Evolutionary conservation across 1,284 basidiomycete genomes (phyloP), one percentile per base, ranked within the genome.

Genomic region (Filobasidium uniguttulatum): DNA sequence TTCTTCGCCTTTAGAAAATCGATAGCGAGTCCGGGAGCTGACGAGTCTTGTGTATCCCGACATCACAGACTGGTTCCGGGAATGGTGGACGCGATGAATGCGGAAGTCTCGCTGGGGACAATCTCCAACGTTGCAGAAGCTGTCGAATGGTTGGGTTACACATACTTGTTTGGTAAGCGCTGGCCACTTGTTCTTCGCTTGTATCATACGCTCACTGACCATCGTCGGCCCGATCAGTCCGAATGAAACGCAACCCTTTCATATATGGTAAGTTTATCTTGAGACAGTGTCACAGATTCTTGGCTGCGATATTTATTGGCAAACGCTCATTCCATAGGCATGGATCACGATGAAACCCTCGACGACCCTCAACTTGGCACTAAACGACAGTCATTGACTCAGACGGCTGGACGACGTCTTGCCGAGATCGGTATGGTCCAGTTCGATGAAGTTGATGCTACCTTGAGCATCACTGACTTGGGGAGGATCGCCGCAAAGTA

Each of bases 401-500:
- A 68, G 1, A 67, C 71, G 43, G 84, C 89, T 1, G 87, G 87
- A 15, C 72, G 75, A 44, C 77, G 74, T 54, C 77, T 99, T 1
- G 75, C 78, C n/a, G 73, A 78, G 28, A 76, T 81, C 17, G 76
- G 79, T 51, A 99, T 99, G 94, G 81, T 96, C 50, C 74, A 77
- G 25, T 84, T 82, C 60, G 81, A 90, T 61, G 70, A 73, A 38
- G 63, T 69, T 3, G 75, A 73, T 3, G 82, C 79, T 33, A 71
- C 75, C 1, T 81, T 97, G 52, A 71, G 74, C 3, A 80, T 85
- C 56, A 88, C 85, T 12, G 90, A 96, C 58, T 70, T 96, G 3
- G 94, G 94, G 14, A 76, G 89, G 53, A 93, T 98, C 58, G 91
- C 94, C 0, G 89, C 93, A 2, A 90, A 85, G 64, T 99, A 97